These are phyloP conservation scores for Pseudogymnoascus sp. DNA, from an alignment of 2,329 filamentous ascomycete genomes.

Conservation along the genomic window DNA sequence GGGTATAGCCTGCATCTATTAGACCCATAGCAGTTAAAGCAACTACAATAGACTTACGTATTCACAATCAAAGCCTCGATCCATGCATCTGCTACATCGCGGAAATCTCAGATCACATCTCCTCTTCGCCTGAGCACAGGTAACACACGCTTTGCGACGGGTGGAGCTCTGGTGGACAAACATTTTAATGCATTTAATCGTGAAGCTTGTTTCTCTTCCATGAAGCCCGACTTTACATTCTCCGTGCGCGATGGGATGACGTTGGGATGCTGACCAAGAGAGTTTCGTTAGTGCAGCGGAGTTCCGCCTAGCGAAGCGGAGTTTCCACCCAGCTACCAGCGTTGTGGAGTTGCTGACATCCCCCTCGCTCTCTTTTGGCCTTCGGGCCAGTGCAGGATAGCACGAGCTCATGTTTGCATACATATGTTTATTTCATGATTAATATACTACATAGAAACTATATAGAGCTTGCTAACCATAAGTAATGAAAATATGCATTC, in stretches of 20 bases:
- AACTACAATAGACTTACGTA: slow-evolving; percentile 17
- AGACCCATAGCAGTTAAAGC: not conserved
- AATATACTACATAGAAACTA: too few species aligned
- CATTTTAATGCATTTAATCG: not conserved
- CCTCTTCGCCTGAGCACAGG: slow-evolving; percentile 22
- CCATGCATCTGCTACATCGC: slow-evolving; percentile 18
- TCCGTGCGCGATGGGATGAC: not conserved
- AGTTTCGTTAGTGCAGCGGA: not conserved
- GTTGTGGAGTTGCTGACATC: not conserved
- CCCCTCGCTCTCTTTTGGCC: not conserved
- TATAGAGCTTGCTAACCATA: too few species aligned
- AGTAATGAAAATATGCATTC: too few species aligned
- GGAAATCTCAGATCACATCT: slow-evolving; percentile 22
- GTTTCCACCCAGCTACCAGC: not conserved
- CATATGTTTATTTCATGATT: too few species aligned
- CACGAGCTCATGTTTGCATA: too few species aligned
- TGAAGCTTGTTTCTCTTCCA: not conserved
- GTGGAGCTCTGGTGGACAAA: slow-evolving; percentile 12
- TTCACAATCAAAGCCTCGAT: slow-evolving; percentile 14
- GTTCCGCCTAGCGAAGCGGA: not conserved
- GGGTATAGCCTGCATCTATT: not conserved
- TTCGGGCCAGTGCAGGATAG: too few species aligned
- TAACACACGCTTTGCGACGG: slow-evolving; percentile 19
- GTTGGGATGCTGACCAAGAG: not conserved
- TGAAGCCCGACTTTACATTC: not conserved